Base-by-base conservation (phyloP, 73 alveolate species). In the Paramecium primaurelia region DNA sequence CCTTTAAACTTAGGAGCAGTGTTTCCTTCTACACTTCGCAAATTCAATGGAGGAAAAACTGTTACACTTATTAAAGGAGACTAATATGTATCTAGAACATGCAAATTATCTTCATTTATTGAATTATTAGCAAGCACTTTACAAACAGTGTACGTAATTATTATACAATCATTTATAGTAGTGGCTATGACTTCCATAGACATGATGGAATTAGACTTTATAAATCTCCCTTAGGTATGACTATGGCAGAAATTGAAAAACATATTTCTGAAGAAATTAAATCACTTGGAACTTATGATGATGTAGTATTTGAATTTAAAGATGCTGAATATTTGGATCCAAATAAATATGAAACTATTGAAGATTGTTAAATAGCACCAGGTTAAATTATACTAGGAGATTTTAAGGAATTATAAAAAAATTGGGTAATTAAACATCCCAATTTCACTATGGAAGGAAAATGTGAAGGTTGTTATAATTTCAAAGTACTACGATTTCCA, bases 401-500 rank as follows among this genome's bases (percentile, higher is more conserved):
- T 30, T 77, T 91, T 40, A 80, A 80, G 28, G 91, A 80, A 49
- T 3, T 85, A 4, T 71, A 91, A 80, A 77, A 32, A 26, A 44
- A 69, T 54, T 77, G 93, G 93, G 92, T 45, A 88, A 92, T 95
- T 86, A 88, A 75, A 93, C 91, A 94, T 92, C 92, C 86, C 92
- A 6, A 92, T 71, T 14, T 68, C 86, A 44, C 77, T 0, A 42
- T 51, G 26, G 86, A 42, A 42, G 97, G 94, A 20, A 95, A 93
- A 84, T 96, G 98, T 58, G 97, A 92, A 64, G 84, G 92, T 18
- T 96, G 98, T 59, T 92, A 86, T 77, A 59, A 47, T 6, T 60
- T 64, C 16, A 86, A 93, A 93, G 85, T 85, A 2, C 77, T 96
- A 16, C 47, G 34, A 28, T 69, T 75, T 22, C 86, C 90, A 20